These are phyloP conservation scores for Annulohypoxylon stygium DNA, from an alignment of 495 filamentous ascomycete genomes.

Conservation along the genomic window DNA sequence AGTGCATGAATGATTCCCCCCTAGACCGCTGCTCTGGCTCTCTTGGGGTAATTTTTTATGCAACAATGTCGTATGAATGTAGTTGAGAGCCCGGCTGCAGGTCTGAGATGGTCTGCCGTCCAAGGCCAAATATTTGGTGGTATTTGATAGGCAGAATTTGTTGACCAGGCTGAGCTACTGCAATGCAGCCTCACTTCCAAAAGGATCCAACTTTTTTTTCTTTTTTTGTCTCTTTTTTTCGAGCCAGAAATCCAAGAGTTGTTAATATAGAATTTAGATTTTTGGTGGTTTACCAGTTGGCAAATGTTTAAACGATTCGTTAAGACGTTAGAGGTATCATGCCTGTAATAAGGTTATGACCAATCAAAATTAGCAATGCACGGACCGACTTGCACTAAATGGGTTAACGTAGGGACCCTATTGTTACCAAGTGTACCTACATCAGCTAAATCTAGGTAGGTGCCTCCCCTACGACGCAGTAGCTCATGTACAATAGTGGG, in stretches of 20 bases:
- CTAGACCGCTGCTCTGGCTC: constrained; percentile 38
- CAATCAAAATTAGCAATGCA: constrained; percentile 30
- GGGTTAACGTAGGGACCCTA: constrained; percentile 15
- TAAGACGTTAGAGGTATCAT: constrained; percentile 14
- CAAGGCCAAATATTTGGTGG: background rate
- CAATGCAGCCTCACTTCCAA: constrained; percentile 41
- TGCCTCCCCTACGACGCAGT: background rate
- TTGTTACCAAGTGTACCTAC: constrained; percentile 1
- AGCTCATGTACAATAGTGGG: constrained; percentile 5
- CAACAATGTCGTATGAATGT: constrained; percentile 26
- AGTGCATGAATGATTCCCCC: constrained; percentile 28
- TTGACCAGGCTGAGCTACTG: constrained; percentile 40
- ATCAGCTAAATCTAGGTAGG: background rate
- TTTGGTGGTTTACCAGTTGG: constrained; percentile 13
- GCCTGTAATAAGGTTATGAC: constrained; percentile 19
- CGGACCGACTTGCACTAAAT: constrained; percentile 26
- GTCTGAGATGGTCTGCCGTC: constrained; percentile 20
- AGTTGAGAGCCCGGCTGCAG: constrained; percentile 24
- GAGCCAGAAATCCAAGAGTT: background rate
- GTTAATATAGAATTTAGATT: constrained; percentile 4
- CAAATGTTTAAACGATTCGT: constrained; percentile 17
- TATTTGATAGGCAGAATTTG: constrained; percentile 30
- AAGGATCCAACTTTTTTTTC: constrained; percentile 6
- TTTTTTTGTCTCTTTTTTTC: background rate
- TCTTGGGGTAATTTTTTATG: constrained; percentile 7